Evolutionary conservation across 306 rosid species (phyloP), one percentile per base, ranked within the genome.

Genomic region (Prunus armeniaca): DNA sequence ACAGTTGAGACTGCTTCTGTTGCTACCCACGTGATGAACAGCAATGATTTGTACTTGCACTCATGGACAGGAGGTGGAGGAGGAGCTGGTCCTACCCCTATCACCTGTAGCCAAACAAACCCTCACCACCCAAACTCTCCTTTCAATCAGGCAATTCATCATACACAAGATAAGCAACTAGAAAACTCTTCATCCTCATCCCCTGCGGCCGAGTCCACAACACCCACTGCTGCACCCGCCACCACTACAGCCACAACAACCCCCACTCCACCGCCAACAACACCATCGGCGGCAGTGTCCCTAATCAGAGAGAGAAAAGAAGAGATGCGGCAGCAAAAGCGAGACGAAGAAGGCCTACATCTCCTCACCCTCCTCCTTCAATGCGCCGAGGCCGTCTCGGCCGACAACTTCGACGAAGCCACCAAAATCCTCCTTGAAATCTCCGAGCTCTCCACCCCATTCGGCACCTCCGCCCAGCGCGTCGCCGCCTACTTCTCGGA

Each of bases 401-500:
- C 97, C 0, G 99, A 95, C 67, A 90, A 91, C 72, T 84, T 82
- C 38, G 97, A 92, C 64, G 96, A 92, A 65, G 99, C 97, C 1
- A 95, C 89, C 80, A 88, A 84, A 74, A 95, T 89, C 86, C 58
- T 95, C 4, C 87, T 91, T 1, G 98, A 95, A 68, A 95, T 95
- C 45, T 91, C 99, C 0, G 97, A 95, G 67, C 87, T 95, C 0
- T 91, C 97, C 1, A 95, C 97, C 0, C 98, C 99, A 0, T 95
- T 83, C n/a, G 99, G 99, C 0, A 95, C 98, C 12, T 88, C 99
- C 9, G 98, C 99, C 10, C 99, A 95, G 62, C 82, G 99, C 12
- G 99, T 95, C 19, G 99, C 99, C 2, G 97, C 99, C 0, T 95
- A 95, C 62, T 95, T 95, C 91, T 95, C 99, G 0, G 96, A 95